A percentile compares a stretch with the other conserved stretches of the same genome.
Evolutionary conservation across 106 monocot genomes (phyloP).

Genomic region (Triglochin maritima): DNA sequence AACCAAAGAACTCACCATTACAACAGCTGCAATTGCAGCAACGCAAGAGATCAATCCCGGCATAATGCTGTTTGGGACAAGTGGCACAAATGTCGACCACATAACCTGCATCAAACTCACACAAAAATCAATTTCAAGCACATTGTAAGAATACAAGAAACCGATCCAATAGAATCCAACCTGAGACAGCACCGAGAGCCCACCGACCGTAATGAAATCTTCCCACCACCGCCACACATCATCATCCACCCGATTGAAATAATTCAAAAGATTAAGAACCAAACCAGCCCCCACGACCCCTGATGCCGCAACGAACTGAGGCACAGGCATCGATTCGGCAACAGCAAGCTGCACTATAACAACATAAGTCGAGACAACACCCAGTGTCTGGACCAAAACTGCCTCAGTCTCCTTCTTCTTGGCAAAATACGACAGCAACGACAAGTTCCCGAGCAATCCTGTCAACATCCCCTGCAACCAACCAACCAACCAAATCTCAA

Average conservation of each 20-base stretch:
- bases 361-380: constrained; percentile 77
- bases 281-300: constrained; percentile 22
- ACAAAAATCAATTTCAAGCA: not conserved
- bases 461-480: constrained; percentile 80
- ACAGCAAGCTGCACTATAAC: constrained; percentile 76
- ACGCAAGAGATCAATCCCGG: constrained; percentile 47
- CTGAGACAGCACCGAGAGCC: constrained; percentile 89
- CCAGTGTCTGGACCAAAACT: constrained; percentile 67
- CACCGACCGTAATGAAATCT: constrained; percentile 84
- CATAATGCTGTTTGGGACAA: constrained; percentile 69
- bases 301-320: constrained; percentile 37
- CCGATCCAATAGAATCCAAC: constrained; percentile 9
- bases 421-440: constrained; percentile 83
- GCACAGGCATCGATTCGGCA: constrained; percentile 68
- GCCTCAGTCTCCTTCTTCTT: constrained; percentile 97
- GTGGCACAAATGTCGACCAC: constrained; percentile 98
- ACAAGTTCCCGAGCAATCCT: constrained; percentile 77
- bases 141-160: not conserved
- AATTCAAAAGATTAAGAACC: constrained; percentile 72
- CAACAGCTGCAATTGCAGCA: constrained; percentile 42
- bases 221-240: constrained; percentile 69
- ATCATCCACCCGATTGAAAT: constrained; percentile 46
- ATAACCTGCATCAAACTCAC: constrained; percentile 53
- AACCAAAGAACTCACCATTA: constrained; percentile 36
- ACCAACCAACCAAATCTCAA: not conserved